phyloP scores from a whole-genome alignment of 2,329 filamentous ascomycete genomes.

The Catunica adiposa region DNA sequence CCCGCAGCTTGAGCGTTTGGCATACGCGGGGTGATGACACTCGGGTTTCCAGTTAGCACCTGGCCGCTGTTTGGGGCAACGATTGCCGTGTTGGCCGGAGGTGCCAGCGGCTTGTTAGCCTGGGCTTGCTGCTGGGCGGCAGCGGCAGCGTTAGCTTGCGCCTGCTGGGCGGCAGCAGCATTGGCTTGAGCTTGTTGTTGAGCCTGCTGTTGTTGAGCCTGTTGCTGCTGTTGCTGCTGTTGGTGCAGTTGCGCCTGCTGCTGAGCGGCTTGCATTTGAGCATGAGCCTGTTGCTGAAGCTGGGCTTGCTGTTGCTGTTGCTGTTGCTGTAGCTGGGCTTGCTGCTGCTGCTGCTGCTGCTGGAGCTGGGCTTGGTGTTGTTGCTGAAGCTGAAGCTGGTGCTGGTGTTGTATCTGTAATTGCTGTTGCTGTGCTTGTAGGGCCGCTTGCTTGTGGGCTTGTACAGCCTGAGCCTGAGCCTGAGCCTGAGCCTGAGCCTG shows the following conservation, averaged over 20 bases:
- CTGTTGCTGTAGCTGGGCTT: constrained; percentile 12
- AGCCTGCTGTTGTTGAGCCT: constrained; percentile 15
- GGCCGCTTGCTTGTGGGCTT: constrained; percentile 16
- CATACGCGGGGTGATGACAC: constrained; percentile 30
- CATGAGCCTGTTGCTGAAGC: constrained; percentile 15
- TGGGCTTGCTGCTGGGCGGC: constrained; percentile 16
- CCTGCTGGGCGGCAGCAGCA: constrained; percentile 18
- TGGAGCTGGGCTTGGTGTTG: constrained; percentile 17
- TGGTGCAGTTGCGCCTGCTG: constrained; percentile 18
- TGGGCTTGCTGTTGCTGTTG: constrained; percentile 16
- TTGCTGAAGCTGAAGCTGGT: constrained; percentile 10
- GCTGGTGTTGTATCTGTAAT: constrained; percentile 14
- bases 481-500: constrained; percentile 11
- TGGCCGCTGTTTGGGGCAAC: constrained; percentile 26
- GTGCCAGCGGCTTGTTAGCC: constrained; percentile 24
- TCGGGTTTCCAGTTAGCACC: constrained; percentile 30
- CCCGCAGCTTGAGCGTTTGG: constrained; percentile 33
- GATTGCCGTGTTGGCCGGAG: constrained; percentile 31
- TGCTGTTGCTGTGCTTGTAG: constrained; percentile 15
- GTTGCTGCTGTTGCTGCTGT: constrained; percentile 4
- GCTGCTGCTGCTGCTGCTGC: constrained; percentile 14
- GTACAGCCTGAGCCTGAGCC: constrained; percentile 15
- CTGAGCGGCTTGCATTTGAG: constrained; percentile 1
- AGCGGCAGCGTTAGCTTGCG: constrained; percentile 19
- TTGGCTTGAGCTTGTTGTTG: constrained; percentile 16